Evolutionary conservation across 2,329 filamentous ascomycete species (phyloP), one percentile per base, ranked within the genome.

Genomic region (Alternaria ventricosa): DNA sequence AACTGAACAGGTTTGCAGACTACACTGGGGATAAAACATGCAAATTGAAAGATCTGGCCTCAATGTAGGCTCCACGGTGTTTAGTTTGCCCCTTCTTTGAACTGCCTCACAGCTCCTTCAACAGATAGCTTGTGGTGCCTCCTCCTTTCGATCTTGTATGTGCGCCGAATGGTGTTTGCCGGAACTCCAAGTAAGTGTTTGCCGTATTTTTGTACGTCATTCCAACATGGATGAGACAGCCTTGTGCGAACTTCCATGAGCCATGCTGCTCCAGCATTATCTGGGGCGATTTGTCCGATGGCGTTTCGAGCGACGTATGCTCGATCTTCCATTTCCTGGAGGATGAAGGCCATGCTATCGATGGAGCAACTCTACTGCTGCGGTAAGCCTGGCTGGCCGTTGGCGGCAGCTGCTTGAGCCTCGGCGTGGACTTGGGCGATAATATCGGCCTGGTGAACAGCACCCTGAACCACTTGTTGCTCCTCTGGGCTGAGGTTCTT

Each of bases 401-500:
- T 73, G 25, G 66, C 73, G 20, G 63, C 71, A 22, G 67, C 69
- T 28, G 68, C 71, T 45, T 71, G 65, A 13, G 72, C 72, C 45
- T 70, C 67, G 13, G 65, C 69, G 57, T 75, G 71, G 13, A 64
- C 70, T 44, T 78, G 73, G 11, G 71, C 75, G 25, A 88, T 85
- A 60, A 83, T 82, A 65, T 89, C 87, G 60, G 92, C 92, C 80
- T 92, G 88, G 68, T 90, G 86, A 64, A 97, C 88, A 60, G 95
- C 93, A 22, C 85, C 87, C 78, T 96, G 90, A 66, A 98, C 87
- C 53, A 96, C 86, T 66, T 87, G 87, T 79, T 96, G 92, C 77
- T 98, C 94, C 54, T 96, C 92, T 1, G 89, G 85, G 41, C 88
- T 89, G 44, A 98, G 87, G 65, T 93, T 91, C 70, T 90, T 89